Conservation (phyloP, 768 basidiomycete species). For the Phylloporus rhodoxanthus region DNA sequence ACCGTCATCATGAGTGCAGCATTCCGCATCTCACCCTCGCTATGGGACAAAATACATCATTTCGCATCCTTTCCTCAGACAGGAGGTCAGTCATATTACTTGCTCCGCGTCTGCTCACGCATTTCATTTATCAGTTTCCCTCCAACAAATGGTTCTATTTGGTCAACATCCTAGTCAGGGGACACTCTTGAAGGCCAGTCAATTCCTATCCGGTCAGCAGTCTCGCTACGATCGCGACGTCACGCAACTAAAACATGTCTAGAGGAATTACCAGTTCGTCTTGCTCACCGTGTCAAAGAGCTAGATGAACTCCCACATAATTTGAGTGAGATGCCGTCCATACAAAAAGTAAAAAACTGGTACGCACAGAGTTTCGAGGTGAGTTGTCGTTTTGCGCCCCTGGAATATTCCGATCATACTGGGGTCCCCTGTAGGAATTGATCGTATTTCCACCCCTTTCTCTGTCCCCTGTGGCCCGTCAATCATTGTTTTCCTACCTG, state of each 20-base stretch:
- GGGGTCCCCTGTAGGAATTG: constrained; percentile 67
- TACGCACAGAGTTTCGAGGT: constrained; percentile 99
- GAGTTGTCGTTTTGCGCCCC: constrained; percentile 17
- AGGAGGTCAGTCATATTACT: constrained; percentile 50
- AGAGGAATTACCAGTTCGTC: constrained; percentile 95
- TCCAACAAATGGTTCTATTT: constrained; percentile 97
- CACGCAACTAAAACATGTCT: background rate
- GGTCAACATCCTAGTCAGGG: constrained; percentile 95
- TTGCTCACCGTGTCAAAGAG: constrained; percentile 86
- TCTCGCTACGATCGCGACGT: background rate
- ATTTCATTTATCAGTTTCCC: constrained; percentile 53
- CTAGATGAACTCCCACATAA: constrained; percentile 91
- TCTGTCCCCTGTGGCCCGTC: constrained; percentile 61
- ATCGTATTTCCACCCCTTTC: constrained; percentile 77
- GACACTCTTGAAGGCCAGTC: constrained; percentile 85
- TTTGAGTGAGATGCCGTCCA: constrained; percentile 84
- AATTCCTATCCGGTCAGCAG: constrained; percentile 70
- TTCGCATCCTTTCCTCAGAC: constrained; percentile 92
- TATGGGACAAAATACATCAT: constrained; percentile 90
- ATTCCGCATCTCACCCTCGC: constrained; percentile 68
- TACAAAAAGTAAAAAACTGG: constrained; percentile 95
- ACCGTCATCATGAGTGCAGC: constrained; percentile 25
- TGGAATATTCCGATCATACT: background rate
- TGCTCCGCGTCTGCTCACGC: constrained; percentile 7
- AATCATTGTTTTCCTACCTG: constrained; percentile 53